These are phyloP conservation scores for Epichloe hybrida DNA, from an alignment of 2,329 filamentous ascomycete species.

Conservation along the genomic window DNA sequence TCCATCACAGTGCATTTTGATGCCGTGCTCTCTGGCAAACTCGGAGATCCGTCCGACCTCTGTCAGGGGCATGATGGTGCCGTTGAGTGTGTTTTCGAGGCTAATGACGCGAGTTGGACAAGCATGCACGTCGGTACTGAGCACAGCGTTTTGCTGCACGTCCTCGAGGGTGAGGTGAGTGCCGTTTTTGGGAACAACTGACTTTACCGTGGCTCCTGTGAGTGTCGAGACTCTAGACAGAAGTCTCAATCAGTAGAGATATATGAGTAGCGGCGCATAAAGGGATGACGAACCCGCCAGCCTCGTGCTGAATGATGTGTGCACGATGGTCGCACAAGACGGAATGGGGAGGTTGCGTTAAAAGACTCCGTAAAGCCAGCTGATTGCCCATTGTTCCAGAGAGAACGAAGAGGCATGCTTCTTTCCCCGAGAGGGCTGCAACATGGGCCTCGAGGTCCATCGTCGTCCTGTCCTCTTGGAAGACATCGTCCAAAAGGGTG, in stretches of 20 bases:
- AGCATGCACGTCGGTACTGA: conserved; percentile 59
- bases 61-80: conserved; percentile 61
- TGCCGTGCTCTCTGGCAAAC: conserved; percentile 51
- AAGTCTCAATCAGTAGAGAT: background rate
- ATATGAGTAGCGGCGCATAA: background rate
- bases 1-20: conserved; percentile 66
- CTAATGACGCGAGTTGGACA: conserved; percentile 72
- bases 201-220: conserved; percentile 55
- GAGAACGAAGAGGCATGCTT: conserved; percentile 66
- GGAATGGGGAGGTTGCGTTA: conserved; percentile 66
- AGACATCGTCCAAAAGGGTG: conserved; percentile 74
- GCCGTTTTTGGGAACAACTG: conserved; percentile 56
- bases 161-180: conserved; percentile 66
- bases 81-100: conserved; percentile 75
- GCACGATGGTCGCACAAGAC: conserved; percentile 67
- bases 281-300: conserved; percentile 37
- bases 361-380: conserved; percentile 62
- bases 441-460: conserved; percentile 61
- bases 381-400: conserved; percentile 95
- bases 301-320: conserved; percentile 61
- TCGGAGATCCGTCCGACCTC: conserved; percentile 56
- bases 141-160: conserved; percentile 48
- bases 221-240: conserved; percentile 50
- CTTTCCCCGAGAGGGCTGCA: conserved; percentile 59
- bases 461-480: conserved; percentile 67